Base-by-base conservation (phyloP, 768 basidiomycete species). In the Mycena venus region DNA sequence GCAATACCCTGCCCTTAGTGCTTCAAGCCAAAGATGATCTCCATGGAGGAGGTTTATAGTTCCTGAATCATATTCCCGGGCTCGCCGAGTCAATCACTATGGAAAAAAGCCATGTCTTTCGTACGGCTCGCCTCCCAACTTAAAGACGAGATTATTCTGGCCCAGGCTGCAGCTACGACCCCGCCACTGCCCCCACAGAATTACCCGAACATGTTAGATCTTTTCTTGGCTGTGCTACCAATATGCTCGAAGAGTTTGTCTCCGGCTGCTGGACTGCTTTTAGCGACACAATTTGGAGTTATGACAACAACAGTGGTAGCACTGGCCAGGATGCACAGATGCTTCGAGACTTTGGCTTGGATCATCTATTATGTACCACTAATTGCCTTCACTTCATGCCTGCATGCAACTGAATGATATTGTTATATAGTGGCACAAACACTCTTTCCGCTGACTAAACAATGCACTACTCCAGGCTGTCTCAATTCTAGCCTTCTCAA, bases 61-160 rank as follows among this genome's bases (percentile, higher is more conserved):
- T 34, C 17, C 44, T 70, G 27, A 53, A 21, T 12, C 3, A 14
- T 4, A 40, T 59, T n/a, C 68, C 68, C 15, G 56, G 68, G 4
- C 68, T 69, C 17, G 27, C 17, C n/a, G 68, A 61, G 15, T 12
- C 44, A 14, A 36, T 70, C 25, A 40, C 58, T 10, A 70, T 70
- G 69, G 69, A n/a, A 38, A 7, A 38, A 38, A 8, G 36, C 36
- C 8, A 38, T 38, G 36, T 38, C 36, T 38, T 38, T 38, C 38
- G 47, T 70, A 4, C 59, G 69, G n/a, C 5, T 70, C 17, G 69
- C 69, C 9, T 9, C 69, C 21, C 25, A 19, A 2, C 47, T 70
- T 5, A 70, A 70, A 23, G 69, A 70, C 25, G 60, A 58, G 31
- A 61, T 61, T n/a, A 61, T 61, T 21, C 36, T 61, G 60, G 60